Evolutionary conservation across 805 yeast species (phyloP).

Genomic region (Metschnikowia anglica): DNA sequence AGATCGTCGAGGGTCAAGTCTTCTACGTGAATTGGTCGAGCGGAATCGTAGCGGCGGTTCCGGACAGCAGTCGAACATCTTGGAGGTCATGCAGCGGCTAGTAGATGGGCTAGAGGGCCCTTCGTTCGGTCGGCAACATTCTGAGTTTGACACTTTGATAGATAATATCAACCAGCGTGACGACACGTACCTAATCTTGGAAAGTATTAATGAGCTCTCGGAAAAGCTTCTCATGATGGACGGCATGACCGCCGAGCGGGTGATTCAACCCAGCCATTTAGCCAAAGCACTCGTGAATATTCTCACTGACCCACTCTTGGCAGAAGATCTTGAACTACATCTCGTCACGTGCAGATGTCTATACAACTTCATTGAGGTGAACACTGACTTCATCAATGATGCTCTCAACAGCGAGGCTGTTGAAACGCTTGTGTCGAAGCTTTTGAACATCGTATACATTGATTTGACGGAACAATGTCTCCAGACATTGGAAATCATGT

Average conservation of each 20-base stretch:
- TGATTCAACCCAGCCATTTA: conserved; percentile 58
- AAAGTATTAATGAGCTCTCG: conserved; percentile 62
- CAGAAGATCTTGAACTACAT: conserved; percentile 74
- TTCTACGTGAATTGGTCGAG: conserved; percentile 15
- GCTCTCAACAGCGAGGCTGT: conserved; percentile 67
- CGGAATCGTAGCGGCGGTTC: conserved; percentile 6
- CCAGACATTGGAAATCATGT: conserved; percentile 68
- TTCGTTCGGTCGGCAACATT: conserved; percentile 13
- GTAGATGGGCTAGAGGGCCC: conserved; percentile 32
- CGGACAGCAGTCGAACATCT: conserved; percentile 21
- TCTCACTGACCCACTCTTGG: conserved; percentile 54
- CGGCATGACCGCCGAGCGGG: conserved; percentile 57
- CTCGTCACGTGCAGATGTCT: conserved; percentile 81
- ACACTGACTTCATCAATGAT: conserved; percentile 59
- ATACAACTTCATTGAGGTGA: conserved; percentile 75
- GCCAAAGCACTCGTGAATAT: conserved; percentile 55
- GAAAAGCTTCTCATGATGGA: conserved; percentile 70
- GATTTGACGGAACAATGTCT: conserved; percentile 92
- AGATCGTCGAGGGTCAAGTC: conserved; percentile 6
- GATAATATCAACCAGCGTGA: conserved; percentile 43
- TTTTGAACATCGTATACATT: conserved; percentile 75
- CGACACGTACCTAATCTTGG: conserved; percentile 61
- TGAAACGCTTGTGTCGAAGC: conserved; percentile 60
- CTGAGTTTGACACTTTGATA: conserved; percentile 37
- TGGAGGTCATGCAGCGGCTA: conserved; percentile 35